These are phyloP conservation scores for barley (Hordeum vulgare) DNA, from an alignment of 176 grass and related monocot genomes.

Conservation along the genomic window MorexV3_pseudomolecules_assembly NC_058521.1:59969448-59969947, in stretches of 20 bases:
- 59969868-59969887: constrained; percentile 97
- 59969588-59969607: background rate
- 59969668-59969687: background rate
- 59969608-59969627: background rate
- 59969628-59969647: background rate
- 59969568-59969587: background rate
- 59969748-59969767: background rate
- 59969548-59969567: background rate
- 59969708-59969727: too few species aligned
- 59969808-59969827: constrained; percentile 10
- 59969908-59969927: constrained; percentile 97
- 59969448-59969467: background rate
- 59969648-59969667: background rate
- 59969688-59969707: background rate
- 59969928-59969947: background rate
- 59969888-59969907: constrained; percentile 97
- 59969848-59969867: constrained; percentile 91
- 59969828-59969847: constrained; percentile 88
- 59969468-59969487: too few species aligned
- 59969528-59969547: background rate
- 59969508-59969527: background rate
- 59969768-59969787: background rate
- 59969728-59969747: background rate
- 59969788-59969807: constrained; percentile 6
- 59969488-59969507: too few species aligned